phyloP scores from a whole-genome alignment of 129 eudicot genomes.

The Flaveria brownii region DNA sequence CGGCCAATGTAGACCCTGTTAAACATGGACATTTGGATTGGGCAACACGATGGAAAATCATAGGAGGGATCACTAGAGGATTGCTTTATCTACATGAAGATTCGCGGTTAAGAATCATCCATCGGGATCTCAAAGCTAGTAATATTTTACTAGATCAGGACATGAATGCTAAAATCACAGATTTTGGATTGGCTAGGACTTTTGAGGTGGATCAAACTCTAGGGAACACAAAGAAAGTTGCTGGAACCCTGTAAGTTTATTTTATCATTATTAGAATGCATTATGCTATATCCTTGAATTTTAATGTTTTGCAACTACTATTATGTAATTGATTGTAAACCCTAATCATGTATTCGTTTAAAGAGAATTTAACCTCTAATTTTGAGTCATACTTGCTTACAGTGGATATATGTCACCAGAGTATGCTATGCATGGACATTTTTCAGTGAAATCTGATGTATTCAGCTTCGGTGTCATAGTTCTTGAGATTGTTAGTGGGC shows the following conservation, averaged over 20 bases:
- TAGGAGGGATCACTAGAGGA: constrained; percentile 45
- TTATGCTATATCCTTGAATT: neutral
- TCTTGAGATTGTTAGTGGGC: constrained; percentile 55
- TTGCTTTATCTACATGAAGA: constrained; percentile 42
- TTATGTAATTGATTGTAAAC: constrained; percentile 7
- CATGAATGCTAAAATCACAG: constrained; percentile 42
- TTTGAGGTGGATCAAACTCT: constrained; percentile 43
- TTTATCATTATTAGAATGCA: neutral
- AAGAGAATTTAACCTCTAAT: constrained; percentile 4
- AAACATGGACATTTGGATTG: constrained; percentile 38
- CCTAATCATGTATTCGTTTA: neutral
- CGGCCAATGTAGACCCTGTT: constrained; percentile 24
- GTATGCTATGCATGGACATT: constrained; percentile 48
- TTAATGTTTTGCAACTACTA: neutral
- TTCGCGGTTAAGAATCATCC: constrained; percentile 42
- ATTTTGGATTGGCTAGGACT: constrained; percentile 42
- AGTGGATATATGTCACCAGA: constrained; percentile 75
- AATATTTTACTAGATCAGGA: constrained; percentile 38
- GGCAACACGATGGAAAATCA: constrained; percentile 32
- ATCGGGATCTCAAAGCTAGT: constrained; percentile 48
- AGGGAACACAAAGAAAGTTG: constrained; percentile 41
- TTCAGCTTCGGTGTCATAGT: constrained; percentile 60
- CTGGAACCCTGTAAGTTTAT: constrained; percentile 48
- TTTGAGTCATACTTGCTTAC: constrained; percentile 4
- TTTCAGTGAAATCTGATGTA: constrained; percentile 61